Evolutionary conservation across 2,329 filamentous ascomycete species (phyloP).

Genomic region (Trichoderma aggressivum): DNA sequence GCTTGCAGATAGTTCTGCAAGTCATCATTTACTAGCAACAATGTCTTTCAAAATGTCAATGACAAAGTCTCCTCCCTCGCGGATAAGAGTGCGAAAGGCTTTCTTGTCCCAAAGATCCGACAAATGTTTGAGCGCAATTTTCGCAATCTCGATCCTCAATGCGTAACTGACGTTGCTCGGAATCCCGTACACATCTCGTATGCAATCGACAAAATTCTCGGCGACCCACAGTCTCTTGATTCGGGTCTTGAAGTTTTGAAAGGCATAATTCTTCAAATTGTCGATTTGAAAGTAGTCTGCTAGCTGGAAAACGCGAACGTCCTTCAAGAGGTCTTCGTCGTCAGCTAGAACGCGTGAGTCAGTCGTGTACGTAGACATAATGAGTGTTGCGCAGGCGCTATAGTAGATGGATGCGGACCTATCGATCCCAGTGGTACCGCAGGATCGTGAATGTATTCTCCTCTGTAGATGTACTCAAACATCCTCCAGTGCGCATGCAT

Average conservation of each 20-base stretch:
- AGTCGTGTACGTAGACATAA: not conserved
- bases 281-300: conserved; percentile 5
- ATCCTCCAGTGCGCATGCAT: conserved; percentile 19
- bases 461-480: conserved; percentile 19
- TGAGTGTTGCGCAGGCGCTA: not conserved
- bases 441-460: not conserved
- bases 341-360: not conserved
- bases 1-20: not conserved
- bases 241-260: not conserved
- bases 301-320: conserved; percentile 14
- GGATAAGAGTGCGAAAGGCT: not conserved
- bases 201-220: not conserved
- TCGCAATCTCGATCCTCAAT: not conserved
- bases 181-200: conserved; percentile 1
- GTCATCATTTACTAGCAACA: not conserved
- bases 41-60: not conserved
- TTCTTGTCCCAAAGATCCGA: not conserved
- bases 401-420: not conserved
- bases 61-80: conserved; percentile 12
- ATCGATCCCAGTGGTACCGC: not conserved
- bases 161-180: not conserved
- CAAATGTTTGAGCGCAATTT: not conserved
- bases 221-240: not conserved
- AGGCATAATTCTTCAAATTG: not conserved
- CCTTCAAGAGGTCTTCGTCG: conserved; percentile 2